Conservation (phyloP, 169 alveolate genomes). For the Toxoplasma gondii region DNA sequence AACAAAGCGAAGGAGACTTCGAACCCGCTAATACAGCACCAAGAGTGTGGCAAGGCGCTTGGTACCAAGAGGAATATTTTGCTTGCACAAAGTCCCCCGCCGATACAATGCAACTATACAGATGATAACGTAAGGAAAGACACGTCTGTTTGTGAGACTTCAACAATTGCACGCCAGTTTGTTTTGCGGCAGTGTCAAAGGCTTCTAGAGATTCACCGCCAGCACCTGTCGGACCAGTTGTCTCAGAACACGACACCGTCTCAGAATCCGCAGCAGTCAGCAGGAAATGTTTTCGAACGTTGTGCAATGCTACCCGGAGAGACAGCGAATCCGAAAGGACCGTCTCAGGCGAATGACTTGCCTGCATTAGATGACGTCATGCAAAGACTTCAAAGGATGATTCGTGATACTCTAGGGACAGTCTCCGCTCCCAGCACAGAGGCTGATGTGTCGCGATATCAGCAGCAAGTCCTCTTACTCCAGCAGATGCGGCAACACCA, state of each 20-base stretch:
- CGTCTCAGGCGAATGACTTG: neutral
- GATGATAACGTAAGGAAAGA: neutral
- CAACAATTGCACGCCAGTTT: neutral
- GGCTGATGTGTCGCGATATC: neutral
- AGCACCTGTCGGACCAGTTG: slow-evolving; percentile 4
- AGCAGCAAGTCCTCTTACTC: neutral
- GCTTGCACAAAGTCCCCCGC: neutral
- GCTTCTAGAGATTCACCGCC: slow-evolving; percentile 2
- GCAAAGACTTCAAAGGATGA: neutral
- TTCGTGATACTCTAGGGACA: neutral
- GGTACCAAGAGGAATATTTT: neutral
- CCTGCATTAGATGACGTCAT: neutral
- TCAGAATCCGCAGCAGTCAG: neutral
- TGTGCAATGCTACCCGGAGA: neutral
- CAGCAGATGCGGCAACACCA: slow-evolving; percentile 8
- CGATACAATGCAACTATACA: neutral
- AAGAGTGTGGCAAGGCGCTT: neutral
- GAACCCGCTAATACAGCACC: too few species aligned
- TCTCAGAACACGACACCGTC: neutral
- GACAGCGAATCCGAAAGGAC: neutral
- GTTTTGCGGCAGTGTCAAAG: neutral
- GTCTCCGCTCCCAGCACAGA: neutral
- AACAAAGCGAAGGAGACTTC: too few species aligned
- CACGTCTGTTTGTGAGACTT: neutral
- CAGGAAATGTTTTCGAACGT: neutral